Conservation (phyloP, 768 basidiomycete genomes). For the Dioszegia aurantiaca region DNA sequence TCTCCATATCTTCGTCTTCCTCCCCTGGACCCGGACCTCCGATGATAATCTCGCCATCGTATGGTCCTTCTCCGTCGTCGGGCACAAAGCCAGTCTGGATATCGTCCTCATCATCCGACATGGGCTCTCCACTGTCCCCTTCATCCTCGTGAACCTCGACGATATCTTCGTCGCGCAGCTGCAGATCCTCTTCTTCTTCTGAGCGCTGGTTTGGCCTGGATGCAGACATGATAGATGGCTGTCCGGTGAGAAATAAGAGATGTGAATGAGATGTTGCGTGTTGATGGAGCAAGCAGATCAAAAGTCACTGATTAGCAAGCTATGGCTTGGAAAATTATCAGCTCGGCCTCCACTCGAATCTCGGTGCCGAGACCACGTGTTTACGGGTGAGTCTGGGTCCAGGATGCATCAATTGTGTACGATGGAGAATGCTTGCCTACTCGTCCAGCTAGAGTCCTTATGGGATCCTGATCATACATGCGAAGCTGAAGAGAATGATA, state of each 20-base stretch:
- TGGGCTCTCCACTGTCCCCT: slow-evolving; percentile 26
- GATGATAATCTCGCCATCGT: slow-evolving; percentile 44
- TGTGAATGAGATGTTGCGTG: neutral
- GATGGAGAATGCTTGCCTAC: too few species aligned
- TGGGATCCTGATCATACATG: too few species aligned
- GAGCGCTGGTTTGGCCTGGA: slow-evolving; percentile 5
- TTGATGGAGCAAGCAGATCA: neutral
- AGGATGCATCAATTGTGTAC: too few species aligned
- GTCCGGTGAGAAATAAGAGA: neutral
- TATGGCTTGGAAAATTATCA: neutral
- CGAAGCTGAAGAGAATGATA: too few species aligned
- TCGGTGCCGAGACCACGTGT: too few species aligned
- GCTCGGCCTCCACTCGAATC: too few species aligned
- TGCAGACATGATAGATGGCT: slow-evolving; percentile 9
- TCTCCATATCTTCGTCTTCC: slow-evolving; percentile 21
- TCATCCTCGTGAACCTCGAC: slow-evolving; percentile 41
- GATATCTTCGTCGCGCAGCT: slow-evolving; percentile 34
- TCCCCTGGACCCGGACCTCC: slow-evolving; percentile 33
- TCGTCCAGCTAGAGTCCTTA: too few species aligned
- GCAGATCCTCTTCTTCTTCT: slow-evolving; percentile 26
- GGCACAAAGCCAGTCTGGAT: slow-evolving; percentile 12
- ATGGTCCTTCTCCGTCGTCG: slow-evolving; percentile 19
- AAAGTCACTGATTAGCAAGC: slow-evolving; percentile 1
- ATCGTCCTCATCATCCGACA: slow-evolving; percentile 38
- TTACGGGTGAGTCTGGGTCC: too few species aligned